Evolutionary conservation across 2,329 filamentous ascomycete species (phyloP).

Genomic region (Xylariaceae sp.): DNA sequence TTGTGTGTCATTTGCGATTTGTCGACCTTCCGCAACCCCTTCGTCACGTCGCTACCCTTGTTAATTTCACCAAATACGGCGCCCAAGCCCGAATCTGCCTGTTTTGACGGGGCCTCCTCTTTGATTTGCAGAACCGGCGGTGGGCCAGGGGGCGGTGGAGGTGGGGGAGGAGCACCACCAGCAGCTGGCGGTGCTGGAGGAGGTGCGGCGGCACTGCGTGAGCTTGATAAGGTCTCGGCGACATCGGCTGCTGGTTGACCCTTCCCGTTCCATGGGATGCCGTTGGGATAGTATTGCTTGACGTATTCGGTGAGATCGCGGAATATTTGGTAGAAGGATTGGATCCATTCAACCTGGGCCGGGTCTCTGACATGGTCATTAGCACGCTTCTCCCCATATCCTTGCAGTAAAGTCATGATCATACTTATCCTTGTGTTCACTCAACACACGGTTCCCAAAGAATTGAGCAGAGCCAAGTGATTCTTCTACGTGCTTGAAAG

Average conservation of each 20-base stretch:
- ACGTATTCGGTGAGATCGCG: slow-evolving; percentile 83
- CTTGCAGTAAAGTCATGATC: background rate
- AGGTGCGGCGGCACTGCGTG: slow-evolving; percentile 49
- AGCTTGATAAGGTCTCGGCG: slow-evolving; percentile 61
- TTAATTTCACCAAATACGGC: slow-evolving; percentile 94
- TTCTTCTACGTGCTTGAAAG: slow-evolving; percentile 84
- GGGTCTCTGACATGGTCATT: slow-evolving; percentile 56
- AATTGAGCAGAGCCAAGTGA: slow-evolving; percentile 85
- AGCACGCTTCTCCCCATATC: slow-evolving; percentile 16
- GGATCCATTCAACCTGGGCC: slow-evolving; percentile 85
- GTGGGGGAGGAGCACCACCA: slow-evolving; percentile 68
- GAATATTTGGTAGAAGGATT: slow-evolving; percentile 91
- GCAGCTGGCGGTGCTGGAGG: slow-evolving; percentile 59
- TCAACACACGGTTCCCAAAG: slow-evolving; percentile 92
- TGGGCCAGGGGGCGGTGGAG: slow-evolving; percentile 74
- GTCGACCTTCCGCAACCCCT: slow-evolving; percentile 90
- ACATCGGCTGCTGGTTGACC: slow-evolving; percentile 76
- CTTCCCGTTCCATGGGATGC: slow-evolving; percentile 85
- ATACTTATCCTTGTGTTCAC: slow-evolving; percentile 79
- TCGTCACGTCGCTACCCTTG: slow-evolving; percentile 85
- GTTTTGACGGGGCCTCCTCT: slow-evolving; percentile 53
- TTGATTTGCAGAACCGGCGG: slow-evolving; percentile 70
- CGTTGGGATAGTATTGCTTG: slow-evolving; percentile 80
- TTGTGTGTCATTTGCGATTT: slow-evolving; percentile 98
- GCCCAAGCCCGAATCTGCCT: slow-evolving; percentile 68